phyloP scores from a whole-genome alignment of 2,329 filamentous ascomycete genomes.

The Exophiala phaeomuriformis region DNA sequence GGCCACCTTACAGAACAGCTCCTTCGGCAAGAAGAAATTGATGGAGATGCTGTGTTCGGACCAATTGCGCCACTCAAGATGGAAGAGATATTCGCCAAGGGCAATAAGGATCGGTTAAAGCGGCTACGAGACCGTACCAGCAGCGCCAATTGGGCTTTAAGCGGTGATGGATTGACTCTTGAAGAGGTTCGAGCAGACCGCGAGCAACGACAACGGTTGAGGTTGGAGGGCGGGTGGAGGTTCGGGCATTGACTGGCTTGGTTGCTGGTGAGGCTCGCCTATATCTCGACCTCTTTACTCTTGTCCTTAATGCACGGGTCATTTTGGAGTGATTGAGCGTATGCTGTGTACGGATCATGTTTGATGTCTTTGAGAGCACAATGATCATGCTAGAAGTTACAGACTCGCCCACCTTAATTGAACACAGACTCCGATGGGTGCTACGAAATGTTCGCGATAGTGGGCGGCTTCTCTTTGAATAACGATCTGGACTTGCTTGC shows the following conservation, averaged over 20 bases:
- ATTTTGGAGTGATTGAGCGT: background rate
- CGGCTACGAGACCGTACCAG: constrained; percentile 87
- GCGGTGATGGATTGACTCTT: constrained; percentile 73
- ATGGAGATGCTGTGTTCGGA: constrained; percentile 81
- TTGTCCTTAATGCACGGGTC: background rate
- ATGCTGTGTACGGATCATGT: background rate
- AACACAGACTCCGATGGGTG: too few relatives aligned
- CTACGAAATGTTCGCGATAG: too few relatives aligned
- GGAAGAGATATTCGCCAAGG: constrained; percentile 83
- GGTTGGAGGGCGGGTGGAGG: constrained; percentile 77
- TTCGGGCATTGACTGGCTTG: constrained; percentile 40
- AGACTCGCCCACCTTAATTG: too few relatives aligned
- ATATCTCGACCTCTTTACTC: background rate
- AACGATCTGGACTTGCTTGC: too few relatives aligned
- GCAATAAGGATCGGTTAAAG: constrained; percentile 75
- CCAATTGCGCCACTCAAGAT: constrained; percentile 81
- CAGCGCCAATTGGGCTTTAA: constrained; percentile 81
- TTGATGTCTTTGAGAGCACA: too few relatives aligned
- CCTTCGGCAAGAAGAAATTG: constrained; percentile 71
- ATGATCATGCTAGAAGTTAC: background rate
- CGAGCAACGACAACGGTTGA: constrained; percentile 69
- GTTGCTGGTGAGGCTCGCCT: background rate
- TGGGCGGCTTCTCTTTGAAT: too few relatives aligned
- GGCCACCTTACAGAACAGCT: constrained; percentile 72
- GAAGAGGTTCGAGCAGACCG: constrained; percentile 78